Base-by-base conservation (phyloP, 148 eudicot genomes). In the Rhododendron henanense region DNA sequence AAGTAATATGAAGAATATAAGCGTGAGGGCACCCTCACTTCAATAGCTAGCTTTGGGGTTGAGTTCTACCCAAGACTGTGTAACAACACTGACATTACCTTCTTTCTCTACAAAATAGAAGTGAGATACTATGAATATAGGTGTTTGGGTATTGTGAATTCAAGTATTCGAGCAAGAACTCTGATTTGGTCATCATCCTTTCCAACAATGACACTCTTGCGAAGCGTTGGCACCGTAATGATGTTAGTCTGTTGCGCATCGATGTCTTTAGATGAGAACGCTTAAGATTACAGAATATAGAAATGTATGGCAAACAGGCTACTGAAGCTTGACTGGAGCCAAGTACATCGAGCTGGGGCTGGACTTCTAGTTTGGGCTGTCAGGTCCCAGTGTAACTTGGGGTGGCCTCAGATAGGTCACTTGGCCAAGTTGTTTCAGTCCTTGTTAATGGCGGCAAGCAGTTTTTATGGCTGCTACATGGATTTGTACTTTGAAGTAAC, bases 381-480 rank as follows among this genome's bases (percentile, higher is more conserved):
- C 25, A 39, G 78, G 48, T 76, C 47, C 79, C n/a, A 39, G n/a
- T 39, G 79, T 76, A 45, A 45, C 53, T 47, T 78, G 55, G 33
- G 80, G 25, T 78, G 31, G 55, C 25, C 81, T 23, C 13, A 23
- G 81, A 78, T 33, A 23, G 33, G 33, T 11, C 55, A 39, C 53
- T n/a, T 7, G 80, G 28, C 51, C 50, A 41, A 77, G 80, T 77
- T 77, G 80, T 47, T 31, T 47, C 80, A 77, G 45, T 77, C n/a
- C 80, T 76, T 77, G 80, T 9, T 77, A 77, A 77, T 44, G 80
- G 41, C 4, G 11, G 51, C 47, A 25, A 79, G 82, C 23, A 41
- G 51, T 41, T 44, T 18, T 23, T 78, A 78, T 78, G 81, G 82
- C 81, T 78, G 53, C 53, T 47, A 44, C 55, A 47, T 78, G 81